Base-by-base conservation (phyloP, 768 basidiomycete genomes). In the Sistotremastrum niveocremeum region DNA sequence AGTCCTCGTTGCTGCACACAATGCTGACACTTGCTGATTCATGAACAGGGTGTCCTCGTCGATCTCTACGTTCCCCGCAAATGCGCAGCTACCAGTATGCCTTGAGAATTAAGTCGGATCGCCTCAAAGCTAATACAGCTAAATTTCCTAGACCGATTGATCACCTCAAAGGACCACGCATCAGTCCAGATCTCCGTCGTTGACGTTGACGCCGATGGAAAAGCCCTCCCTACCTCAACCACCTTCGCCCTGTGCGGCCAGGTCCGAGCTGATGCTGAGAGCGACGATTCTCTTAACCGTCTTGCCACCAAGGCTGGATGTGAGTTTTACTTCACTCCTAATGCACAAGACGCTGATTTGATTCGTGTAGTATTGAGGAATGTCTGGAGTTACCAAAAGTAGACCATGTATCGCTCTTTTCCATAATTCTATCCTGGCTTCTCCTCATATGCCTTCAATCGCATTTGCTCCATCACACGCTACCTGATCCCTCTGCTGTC, bases 41-140 rank as follows among this genome's bases (percentile, higher is more conserved):
- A 20, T 20, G 20, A 20, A 4, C 48, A 95, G 88, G 94, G 95
- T 70, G 74, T 87, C 64, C 93, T 99, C 66, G 95, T 99, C 62
- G 95, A 98, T 76, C 91, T 99, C 69, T 99, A 99, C 73, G 93
- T 98, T 62, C 95, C 95, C 68, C 88, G 95, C 77, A 98, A 98
- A 70, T 98, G 95, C 67, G 79, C 90, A 62, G 91, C 93, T 46
- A 94, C 91, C 57, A 93, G 91, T 95, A 61, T 63, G 87, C 78
- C 49, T 49, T 33, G n/a, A 42, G 46, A 37, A 20, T 33, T 11
- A 28, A 39, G 46, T 6, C 28, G 20, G 34, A 36, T 33, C 9
- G 30, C 32, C 37, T 37, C 7, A 49, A 33, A 34, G 11, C 32
- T 32, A 9, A 29, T 20, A 20, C 41, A 41, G 37, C 41, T 39